These are phyloP conservation scores for Magnolia changhungtana DNA, from an alignment of 164 flowering plant species.

Conservation along the genomic window DNA sequence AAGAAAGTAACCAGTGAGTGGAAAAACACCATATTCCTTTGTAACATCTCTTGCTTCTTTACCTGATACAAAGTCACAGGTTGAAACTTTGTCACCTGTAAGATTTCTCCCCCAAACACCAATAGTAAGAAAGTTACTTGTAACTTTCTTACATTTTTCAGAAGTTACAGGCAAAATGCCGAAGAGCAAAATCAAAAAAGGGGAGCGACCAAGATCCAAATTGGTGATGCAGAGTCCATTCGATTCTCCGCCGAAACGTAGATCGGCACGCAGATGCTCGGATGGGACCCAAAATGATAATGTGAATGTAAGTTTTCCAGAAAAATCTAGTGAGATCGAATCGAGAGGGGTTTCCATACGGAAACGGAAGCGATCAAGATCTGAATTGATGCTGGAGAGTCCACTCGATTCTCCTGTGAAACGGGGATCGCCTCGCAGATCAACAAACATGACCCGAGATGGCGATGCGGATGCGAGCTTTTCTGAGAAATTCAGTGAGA, in stretches of 20 bases:
- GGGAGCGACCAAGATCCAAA: neutral
- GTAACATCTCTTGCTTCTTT: no score
- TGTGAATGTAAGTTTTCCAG: neutral
- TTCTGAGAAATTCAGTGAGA: neutral
- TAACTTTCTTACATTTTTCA: no score
- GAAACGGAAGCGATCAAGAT: slow-evolving; percentile 46
- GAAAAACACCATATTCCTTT: no score
- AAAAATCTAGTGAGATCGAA: slow-evolving; percentile 2
- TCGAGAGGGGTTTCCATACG: slow-evolving; percentile 30
- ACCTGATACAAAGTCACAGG: no score
- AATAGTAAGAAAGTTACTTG: no score
- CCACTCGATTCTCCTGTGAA: slow-evolving; percentile 26
- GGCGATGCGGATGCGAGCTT: slow-evolving; percentile 13
- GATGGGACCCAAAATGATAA: neutral
- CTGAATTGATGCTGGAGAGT: slow-evolving; percentile 23
- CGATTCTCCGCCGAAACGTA: neutral
- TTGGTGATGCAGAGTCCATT: neutral
- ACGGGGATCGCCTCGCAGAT: slow-evolving; percentile 62
- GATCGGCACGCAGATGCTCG: neutral
- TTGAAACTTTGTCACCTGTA: no score
- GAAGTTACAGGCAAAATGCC: no score
- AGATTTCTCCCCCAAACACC: no score
- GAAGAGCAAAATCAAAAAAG: no score
- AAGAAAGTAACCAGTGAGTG: no score
- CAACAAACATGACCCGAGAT: slow-evolving; percentile 6